Conservation (phyloP, 768 basidiomycete genomes). For the Agaricus sinodeliciosus region DNA sequence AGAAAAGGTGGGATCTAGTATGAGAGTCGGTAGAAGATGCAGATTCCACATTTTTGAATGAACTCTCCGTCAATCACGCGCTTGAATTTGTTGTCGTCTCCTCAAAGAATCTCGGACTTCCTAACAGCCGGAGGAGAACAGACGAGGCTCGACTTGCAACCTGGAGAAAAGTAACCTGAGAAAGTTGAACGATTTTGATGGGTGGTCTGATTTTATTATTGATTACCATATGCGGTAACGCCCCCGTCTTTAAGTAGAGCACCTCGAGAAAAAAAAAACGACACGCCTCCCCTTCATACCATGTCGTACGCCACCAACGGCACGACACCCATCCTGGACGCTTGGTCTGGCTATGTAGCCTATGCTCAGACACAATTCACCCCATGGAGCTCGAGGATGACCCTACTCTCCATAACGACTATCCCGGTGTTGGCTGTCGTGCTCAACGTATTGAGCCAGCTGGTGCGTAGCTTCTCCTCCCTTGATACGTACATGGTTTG, state of each 20-base stretch:
- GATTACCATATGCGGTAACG: background rate
- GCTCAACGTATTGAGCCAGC: conserved; percentile 72
- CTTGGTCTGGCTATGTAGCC: conserved; percentile 37
- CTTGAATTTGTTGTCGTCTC: no score
- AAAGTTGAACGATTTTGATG: no score
- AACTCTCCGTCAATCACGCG: no score
- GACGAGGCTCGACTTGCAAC: conserved; percentile 26
- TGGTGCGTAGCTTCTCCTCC: conserved; percentile 41
- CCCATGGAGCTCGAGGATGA: conserved; percentile 27
- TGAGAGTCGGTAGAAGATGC: no score
- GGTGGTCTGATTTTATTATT: background rate
- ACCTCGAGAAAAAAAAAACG: no score
- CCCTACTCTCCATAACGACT: conserved; percentile 51
- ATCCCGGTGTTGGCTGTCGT: conserved; percentile 61
- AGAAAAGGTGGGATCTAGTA: no score
- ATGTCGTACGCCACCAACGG: conserved; percentile 36
- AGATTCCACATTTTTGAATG: no score
- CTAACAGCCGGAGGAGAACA: background rate
- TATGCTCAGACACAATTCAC: conserved; percentile 33
- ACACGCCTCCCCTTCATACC: conserved; percentile 7
- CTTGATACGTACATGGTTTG: background rate
- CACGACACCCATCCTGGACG: conserved; percentile 31
- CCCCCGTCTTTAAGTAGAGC: background rate
- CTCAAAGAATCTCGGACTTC: no score
- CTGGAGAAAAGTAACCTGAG: no score